Evolutionary conservation across 108 stramenopile species (phyloP), one percentile per base, ranked within the genome.

Genomic region (Nannochloropsis gaditana): DNA sequence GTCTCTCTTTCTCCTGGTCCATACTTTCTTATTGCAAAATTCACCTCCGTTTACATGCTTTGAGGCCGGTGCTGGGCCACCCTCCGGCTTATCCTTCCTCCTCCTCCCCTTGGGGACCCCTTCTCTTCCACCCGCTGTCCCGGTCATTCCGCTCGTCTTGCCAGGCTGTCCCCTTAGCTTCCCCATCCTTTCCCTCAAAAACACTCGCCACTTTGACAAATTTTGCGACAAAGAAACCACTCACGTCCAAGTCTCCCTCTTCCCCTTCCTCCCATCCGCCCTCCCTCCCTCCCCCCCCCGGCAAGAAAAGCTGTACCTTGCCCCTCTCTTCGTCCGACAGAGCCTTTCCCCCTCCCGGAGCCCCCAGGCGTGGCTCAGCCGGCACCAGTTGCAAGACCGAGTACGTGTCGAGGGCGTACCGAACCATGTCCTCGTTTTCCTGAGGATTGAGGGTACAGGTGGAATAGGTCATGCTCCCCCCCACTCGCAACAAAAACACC

Each of bases 141-240:
- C 31, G 0, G 31, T 31, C 31, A 1, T 31, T 31, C 31, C 31
- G 31, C 31, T 31, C 31, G 31, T 31, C 31, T 31, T 31, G 31
- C 31, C 31, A 31, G 31, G 31, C 31, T 31, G 31, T 31, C 31
- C 31, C 31, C 31, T 31, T 31, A 31, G 31, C 59, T 6, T 73
- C 8, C 59, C 59, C 59, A 2, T 73, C 59, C 59, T 73, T n/a
- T 73, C n/a, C 59, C 59, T 73, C 59, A 6, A 73, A 73, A 15
- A 73, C 59, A 8, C 59, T 73, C 59, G 15, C n/a, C 59, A 73
- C 81, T 86, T 94, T 94, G 17, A 86, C 87, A 84, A 94, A 93
- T 44, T 92, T 90, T 73, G 93, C 93, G 19, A 94, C 81, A 85
- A 94, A 94, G 83, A 94, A 94, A 59, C 94, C 94, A 90, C 93